Conservation (phyloP, 441 rosid genomes). For the Hura crepitans region DNA sequence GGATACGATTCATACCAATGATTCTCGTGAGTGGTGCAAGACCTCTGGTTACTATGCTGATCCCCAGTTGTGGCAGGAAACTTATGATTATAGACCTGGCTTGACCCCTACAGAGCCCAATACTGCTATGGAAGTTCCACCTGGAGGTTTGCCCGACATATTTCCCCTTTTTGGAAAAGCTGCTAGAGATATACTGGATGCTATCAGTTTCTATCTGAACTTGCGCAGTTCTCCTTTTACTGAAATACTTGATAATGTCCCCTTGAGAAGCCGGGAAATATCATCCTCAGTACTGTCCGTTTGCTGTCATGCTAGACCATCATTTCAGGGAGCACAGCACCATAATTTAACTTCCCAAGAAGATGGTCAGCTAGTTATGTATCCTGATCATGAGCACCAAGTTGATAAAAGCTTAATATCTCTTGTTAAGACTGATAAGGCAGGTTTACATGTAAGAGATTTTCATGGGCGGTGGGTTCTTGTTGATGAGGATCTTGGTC, state of each 20-base stretch:
- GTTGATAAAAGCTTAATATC: conserved; percentile 78
- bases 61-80: conserved; percentile 78
- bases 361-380: conserved; percentile 65
- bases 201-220: conserved; percentile 69
- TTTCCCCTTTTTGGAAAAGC: conserved; percentile 77
- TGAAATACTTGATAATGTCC: conserved; percentile 87
- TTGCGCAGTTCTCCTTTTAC: conserved; percentile 84
- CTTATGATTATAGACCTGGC: conserved; percentile 84
- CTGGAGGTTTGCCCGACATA: conserved; percentile 73
- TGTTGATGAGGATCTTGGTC: conserved; percentile 90
- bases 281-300: conserved; percentile 85
- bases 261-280: conserved; percentile 64
- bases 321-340: conserved; percentile 77
- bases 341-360: conserved; percentile 67
- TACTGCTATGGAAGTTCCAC: conserved; percentile 65
- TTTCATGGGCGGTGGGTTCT: conserved; percentile 77
- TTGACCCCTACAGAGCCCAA: conserved; percentile 45
- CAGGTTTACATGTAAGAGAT: conserved; percentile 75
- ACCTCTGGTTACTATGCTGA: conserved; percentile 85
- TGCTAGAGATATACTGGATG: conserved; percentile 72
- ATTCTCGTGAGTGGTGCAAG: conserved; percentile 86
- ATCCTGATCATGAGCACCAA: conserved; percentile 75
- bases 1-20: conserved; percentile 55
- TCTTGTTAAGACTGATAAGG: conserved; percentile 72
- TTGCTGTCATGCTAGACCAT: conserved; percentile 78